A percentile compares a stretch with the other conserved stretches of the same genome.
phyloP scores from a whole-genome alignment of 2,329 filamentous ascomycete genomes.

The Macrophomina phaseolina region DNA sequence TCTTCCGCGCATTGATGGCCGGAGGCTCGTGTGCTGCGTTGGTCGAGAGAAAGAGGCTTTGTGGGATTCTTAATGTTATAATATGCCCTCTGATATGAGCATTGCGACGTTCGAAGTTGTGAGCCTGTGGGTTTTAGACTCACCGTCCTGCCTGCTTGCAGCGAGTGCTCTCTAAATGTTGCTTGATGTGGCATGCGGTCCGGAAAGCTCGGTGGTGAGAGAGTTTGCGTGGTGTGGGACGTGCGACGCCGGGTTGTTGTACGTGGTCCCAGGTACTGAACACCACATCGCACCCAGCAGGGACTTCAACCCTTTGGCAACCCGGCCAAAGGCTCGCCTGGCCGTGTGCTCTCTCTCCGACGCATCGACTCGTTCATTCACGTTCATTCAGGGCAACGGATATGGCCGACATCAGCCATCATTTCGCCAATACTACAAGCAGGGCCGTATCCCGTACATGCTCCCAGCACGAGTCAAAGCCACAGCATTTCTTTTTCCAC shows the following conservation, averaged over 20 bases:
- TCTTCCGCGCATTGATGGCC: constrained; percentile 14
- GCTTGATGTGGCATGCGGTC: not conserved
- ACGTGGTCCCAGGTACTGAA: not conserved
- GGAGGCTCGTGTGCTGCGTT: not conserved
- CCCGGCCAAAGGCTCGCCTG: not conserved
- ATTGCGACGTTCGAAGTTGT: constrained; percentile 26
- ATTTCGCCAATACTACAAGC: not conserved
- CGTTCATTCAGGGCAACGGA: not conserved
- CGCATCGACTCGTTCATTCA: not conserved
- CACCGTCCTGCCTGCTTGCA: not conserved
- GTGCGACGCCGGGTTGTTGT: not conserved
- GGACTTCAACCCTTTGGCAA: not conserved
- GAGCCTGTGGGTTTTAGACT: not conserved
- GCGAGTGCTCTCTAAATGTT: not conserved
- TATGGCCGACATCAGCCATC: not conserved
- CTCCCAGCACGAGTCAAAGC: not conserved
- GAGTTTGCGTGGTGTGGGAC: not conserved
- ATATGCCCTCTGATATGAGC: constrained; percentile 14
- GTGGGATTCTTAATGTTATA: constrained; percentile 14
- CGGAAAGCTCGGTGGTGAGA: constrained; percentile 12
- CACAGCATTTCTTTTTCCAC: not conserved
- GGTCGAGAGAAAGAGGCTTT: not conserved
- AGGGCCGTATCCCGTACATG: not conserved
- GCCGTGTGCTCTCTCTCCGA: not conserved
- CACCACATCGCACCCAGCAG: not conserved